These are phyloP conservation scores for Diaporthe helianthi DNA, from an alignment of 2,329 filamentous ascomycete genomes.

Conservation along the genomic window DNA sequence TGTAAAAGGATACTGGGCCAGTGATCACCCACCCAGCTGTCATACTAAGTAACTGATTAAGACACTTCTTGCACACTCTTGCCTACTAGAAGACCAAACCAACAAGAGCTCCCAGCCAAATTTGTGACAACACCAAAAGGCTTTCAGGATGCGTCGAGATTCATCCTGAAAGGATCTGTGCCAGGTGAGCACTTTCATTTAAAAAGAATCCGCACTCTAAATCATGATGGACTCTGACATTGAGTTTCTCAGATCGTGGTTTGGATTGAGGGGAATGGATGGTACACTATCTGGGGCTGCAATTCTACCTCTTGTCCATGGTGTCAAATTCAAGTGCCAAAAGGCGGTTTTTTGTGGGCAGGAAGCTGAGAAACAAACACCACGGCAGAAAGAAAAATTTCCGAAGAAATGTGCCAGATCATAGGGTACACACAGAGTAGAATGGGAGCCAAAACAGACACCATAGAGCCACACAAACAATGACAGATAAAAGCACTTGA, in stretches of 20 bases:
- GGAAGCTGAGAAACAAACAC: no score
- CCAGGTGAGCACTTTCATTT: not conserved
- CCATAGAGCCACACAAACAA: no score
- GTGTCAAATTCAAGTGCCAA: no score
- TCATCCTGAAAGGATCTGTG: not conserved
- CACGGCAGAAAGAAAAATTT: no score
- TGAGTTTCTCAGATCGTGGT: not conserved
- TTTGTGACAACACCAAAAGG: not conserved
- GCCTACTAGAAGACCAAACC: not conserved
- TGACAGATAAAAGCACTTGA: no score
- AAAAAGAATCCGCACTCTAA: not conserved
- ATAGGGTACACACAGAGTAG: no score
- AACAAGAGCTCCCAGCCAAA: rapidly evolving
- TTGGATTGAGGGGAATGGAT: no score
- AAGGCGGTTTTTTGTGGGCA: no score
- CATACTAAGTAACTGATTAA: not conserved
- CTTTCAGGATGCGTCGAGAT: not conserved
- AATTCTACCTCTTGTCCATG: no score
- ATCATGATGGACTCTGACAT: not conserved
- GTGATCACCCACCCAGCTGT: not conserved
- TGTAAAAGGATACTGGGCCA: not conserved
- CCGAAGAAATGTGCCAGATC: no score
- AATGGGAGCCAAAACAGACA: no score
- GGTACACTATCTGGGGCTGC: no score
- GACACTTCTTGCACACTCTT: not conserved